Conservation (phyloP, 345 rosid species). For the Gynandropsis gynandra region DNA sequence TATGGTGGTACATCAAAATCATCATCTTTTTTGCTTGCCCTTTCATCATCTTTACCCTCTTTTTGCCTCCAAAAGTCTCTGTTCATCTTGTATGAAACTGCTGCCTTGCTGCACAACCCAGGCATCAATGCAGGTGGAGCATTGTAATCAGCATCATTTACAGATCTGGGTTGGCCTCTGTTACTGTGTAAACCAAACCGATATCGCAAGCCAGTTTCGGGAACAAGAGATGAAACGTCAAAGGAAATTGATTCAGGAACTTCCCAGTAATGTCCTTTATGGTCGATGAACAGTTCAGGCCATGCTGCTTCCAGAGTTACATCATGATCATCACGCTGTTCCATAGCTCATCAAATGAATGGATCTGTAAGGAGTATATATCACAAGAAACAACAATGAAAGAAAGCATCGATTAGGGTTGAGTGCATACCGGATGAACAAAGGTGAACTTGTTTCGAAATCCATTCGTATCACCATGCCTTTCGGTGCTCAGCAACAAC, state of each 20-base stretch:
- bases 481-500: slow-evolving; percentile 44
- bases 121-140: slow-evolving; percentile 60
- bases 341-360: not conserved
- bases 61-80: slow-evolving; percentile 62
- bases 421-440: slow-evolving; percentile 48
- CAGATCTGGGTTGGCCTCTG: slow-evolving; percentile 49
- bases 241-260: slow-evolving; percentile 76
- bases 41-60: slow-evolving; percentile 30
- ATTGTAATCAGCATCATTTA: slow-evolving; percentile 30
- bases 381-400: no score
- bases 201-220: slow-evolving; percentile 56
- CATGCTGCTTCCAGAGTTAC: slow-evolving; percentile 75
- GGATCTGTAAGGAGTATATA: no score
- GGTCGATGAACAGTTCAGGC: slow-evolving; percentile 74
- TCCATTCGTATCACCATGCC: slow-evolving; percentile 47
- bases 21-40: slow-evolving; percentile 34
- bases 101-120: slow-evolving; percentile 75
- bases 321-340: slow-evolving; percentile 69
- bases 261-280: slow-evolving; percentile 74
- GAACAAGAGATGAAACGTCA: slow-evolving; percentile 49
- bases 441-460: slow-evolving; percentile 55
- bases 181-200: slow-evolving; percentile 63
- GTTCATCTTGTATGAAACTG: slow-evolving; percentile 62
- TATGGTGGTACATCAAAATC: slow-evolving; percentile 43
- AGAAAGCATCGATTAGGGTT: not conserved